Conservation (phyloP, 1,139 yeast genomes). For the Suhomyces choctaworum region DNA sequence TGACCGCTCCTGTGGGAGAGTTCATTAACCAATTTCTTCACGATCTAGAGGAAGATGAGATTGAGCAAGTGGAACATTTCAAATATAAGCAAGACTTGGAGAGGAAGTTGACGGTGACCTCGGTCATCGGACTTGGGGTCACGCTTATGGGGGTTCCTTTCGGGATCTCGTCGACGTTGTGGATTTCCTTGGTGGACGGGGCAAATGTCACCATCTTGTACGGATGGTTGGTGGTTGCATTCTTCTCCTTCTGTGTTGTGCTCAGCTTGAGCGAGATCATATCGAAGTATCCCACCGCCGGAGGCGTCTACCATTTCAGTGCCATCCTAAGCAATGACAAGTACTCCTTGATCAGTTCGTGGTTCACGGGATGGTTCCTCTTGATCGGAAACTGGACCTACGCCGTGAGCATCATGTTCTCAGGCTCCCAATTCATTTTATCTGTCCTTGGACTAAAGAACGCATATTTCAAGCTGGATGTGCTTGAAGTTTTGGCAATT, state of each 20-base stretch:
- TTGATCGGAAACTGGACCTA: conserved; percentile 76
- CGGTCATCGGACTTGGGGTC: conserved; percentile 72
- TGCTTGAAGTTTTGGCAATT: conserved; percentile 54
- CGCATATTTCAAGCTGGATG: conserved; percentile 57
- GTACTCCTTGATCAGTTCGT: conserved; percentile 56
- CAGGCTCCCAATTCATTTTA: conserved; percentile 71
- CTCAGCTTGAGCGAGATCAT: conserved; percentile 70
- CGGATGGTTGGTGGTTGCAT: conserved; percentile 67
- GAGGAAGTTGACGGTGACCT: conserved; percentile 62
- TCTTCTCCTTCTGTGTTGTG: conserved; percentile 63
- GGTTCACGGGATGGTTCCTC: conserved; percentile 78
- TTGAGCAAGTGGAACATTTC: conserved; percentile 66
- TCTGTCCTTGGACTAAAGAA: conserved; percentile 64
- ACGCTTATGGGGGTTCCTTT: conserved; percentile 79
- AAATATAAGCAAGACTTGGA: conserved; percentile 69
- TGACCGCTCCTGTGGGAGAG: conserved; percentile 11
- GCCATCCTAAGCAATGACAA: conserved; percentile 63
- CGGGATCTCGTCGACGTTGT: conserved; percentile 69
- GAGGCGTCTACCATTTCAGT: conserved; percentile 74
- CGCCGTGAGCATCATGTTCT: conserved; percentile 69
- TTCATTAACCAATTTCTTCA: conserved; percentile 13
- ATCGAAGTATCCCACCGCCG: conserved; percentile 73
- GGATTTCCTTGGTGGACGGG: conserved; percentile 69
- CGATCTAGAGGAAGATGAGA: conserved; percentile 43
- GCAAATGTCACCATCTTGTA: conserved; percentile 70